Base-by-base conservation (phyloP, 495 filamentous ascomycete genomes). In the Penicillium malachiteum region DNA sequence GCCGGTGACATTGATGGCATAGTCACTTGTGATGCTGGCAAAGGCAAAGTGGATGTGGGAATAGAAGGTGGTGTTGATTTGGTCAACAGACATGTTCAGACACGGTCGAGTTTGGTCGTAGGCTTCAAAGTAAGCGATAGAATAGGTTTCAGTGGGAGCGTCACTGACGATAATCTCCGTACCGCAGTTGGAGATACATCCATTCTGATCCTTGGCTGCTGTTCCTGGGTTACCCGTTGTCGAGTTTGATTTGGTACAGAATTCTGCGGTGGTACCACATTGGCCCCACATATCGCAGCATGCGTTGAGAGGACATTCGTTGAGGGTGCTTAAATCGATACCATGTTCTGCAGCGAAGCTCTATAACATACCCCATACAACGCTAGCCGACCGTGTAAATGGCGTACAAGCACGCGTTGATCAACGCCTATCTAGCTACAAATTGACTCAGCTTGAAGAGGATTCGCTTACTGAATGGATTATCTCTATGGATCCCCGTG, bases 11-110 rank as follows among this genome's bases (percentile, higher is more conserved):
- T 63, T 44, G 38, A 72, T 59, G 5, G 59, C 44, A 17, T 56
- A 75, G 30, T 57, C 56, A 3, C 46, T 12, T 14, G 61, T 71
- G 37, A 81, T 60, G 11, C 40, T 63, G 2, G 57, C 77, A 61
- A 82, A 82, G 4, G 58, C 65, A 48, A 71, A 78, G 53, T 80
- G 71, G 10, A 81, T 58, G 50, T 81, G 76, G 1, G 72, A 75
- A 49, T 78, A 80, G 2, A 51, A 45, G 16, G 34, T 47, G 1
- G 57, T 55, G 33, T 73, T 50, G 49, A 67, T 59, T 0, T 52
- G 13, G 32, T 35, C 48, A 33, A 56, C 50, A 7, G 33, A 34
- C 44, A 60, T 59, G 18, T 46, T 54, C 26, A 73, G 55, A 34
- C 71, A 71, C 0, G 56, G 34, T 0, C 69, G 61, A 1, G n/a